Evolutionary conservation across 1,139 yeast genomes (phyloP).

Genomic region (Hemisphaericaspora xylofermentans): DNA sequence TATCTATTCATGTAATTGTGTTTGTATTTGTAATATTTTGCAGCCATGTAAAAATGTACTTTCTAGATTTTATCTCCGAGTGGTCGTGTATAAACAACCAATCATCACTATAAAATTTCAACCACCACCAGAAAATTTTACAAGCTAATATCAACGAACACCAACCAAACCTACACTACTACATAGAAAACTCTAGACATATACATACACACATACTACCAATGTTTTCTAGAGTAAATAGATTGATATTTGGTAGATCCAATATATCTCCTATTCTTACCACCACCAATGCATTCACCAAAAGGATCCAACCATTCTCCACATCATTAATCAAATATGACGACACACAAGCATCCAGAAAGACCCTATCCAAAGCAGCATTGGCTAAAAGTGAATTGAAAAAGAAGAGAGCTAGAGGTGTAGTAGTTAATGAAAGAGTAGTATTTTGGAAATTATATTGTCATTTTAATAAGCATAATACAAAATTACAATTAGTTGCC

Average conservation of each 20-base stretch:
- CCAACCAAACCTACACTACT: background rate
- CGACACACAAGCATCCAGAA: background rate
- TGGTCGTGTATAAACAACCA: background rate
- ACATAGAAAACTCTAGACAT: background rate
- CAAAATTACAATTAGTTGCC: slow-evolving; percentile 73
- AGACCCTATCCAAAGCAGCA: background rate
- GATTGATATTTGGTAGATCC: slow-evolving; percentile 4
- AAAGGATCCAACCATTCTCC: slow-evolving; percentile 4
- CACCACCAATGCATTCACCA: background rate
- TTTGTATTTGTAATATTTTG: too few species aligned
- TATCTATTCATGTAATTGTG: too few species aligned
- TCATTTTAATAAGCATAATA: slow-evolving; percentile 77
- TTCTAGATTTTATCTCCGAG: too few species aligned
- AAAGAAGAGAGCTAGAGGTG: background rate
- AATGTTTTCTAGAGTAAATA: slow-evolving; percentile 6
- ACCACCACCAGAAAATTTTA: background rate
- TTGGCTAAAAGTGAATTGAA: background rate
- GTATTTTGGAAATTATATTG: slow-evolving; percentile 74
- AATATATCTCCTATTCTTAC: background rate
- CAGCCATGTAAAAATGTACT: too few species aligned
- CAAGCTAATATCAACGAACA: background rate
- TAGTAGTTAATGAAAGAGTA: slow-evolving; percentile 26
- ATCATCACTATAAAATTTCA: background rate
- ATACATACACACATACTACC: background rate
- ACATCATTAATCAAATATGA: slow-evolving; percentile 1